Evolutionary conservation across 352 stramenopile genomes (phyloP), one percentile per base, ranked within the genome.

Genomic region (Globisporangium viniferum): DNA sequence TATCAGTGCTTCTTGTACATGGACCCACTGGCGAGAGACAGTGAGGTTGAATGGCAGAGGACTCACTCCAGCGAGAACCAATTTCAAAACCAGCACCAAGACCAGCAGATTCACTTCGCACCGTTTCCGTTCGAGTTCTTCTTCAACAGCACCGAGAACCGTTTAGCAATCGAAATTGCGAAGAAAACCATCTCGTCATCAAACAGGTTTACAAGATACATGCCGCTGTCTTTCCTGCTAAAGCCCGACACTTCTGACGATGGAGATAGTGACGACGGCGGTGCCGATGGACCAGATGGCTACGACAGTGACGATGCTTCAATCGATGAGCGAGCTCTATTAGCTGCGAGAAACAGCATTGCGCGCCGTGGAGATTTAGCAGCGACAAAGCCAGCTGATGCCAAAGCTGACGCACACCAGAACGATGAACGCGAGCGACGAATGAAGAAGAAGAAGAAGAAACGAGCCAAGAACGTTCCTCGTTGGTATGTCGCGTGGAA

Each of bases 401-500:
- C 74, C 49, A 74, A 81, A 41, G 70, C 76, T 12, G 75, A 86
- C 22, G 69, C 65, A 12, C 61, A 74, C n/a, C 68, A 77, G 27
- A 70, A 78, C 46, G 73, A 78, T 5, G 71, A 75, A 33, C 67
- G 71, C 27, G 76, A 71, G 57, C 65, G 67, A 27, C 48, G 64
- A 2, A 54, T 78, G 33, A 73, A 73, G 53, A 92, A 92, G 59
- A 92, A 91, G 67, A 84, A 86, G 67, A 90, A 86, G 72, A 86
- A 86, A 69, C 80, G 75, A 56, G 71, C 81, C 0, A 90, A 89
- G 63, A 78, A 86, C 64, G 72, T 92, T 31, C 88, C 88, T 8
- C 82, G 84, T 2, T 95, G 88, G 88, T 95, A 91, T 69, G 76
- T 95, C 14, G 82, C 81, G 10, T 95, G 88, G 88, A 94, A 95